phyloP scores from a whole-genome alignment of 108 stramenopile species.

The Bacterosira constricta region DNA sequence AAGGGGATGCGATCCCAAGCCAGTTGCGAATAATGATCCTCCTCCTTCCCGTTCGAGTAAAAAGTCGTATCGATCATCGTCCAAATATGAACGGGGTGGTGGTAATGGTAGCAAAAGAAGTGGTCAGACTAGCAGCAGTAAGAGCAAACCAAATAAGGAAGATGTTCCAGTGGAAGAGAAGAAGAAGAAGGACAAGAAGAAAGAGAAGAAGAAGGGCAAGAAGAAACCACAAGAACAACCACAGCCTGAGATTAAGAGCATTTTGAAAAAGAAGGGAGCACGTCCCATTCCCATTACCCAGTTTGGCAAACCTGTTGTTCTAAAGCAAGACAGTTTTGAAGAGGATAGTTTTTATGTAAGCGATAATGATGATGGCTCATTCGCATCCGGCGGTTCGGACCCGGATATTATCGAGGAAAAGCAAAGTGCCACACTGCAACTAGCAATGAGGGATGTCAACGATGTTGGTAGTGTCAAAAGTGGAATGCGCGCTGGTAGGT shows the following conservation, averaged over 20 bases:
- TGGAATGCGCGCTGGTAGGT: constrained; percentile 32
- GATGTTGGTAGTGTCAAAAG: constrained; percentile 10
- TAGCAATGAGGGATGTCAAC: background rate
- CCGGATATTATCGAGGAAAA: constrained; percentile 26
- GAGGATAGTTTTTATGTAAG: too few species aligned
- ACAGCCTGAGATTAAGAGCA: constrained; percentile 7
- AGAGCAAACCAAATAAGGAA: background rate
- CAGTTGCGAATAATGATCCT: background rate
- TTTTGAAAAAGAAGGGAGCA: constrained; percentile 15
- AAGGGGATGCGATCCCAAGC: constrained; percentile 24
- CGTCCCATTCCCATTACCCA: constrained; percentile 17
- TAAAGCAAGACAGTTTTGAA: background rate
- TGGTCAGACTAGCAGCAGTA: background rate
- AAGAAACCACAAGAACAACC: too few species aligned
- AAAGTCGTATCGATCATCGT: too few species aligned
- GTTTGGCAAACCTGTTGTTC: constrained; percentile 20
- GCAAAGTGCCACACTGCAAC: too few species aligned
- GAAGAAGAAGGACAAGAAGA: background rate
- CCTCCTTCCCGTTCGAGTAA: too few species aligned
- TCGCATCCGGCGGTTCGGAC: constrained; percentile 20
- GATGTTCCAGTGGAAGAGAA: background rate
- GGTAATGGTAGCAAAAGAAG: too few species aligned
- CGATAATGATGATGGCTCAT: constrained; percentile 5
- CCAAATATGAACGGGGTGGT: too few species aligned
- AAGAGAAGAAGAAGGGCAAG: constrained; percentile 1